Conservation (phyloP, 805 yeast genomes). For the Wickerhamomyces hampshirensis region DNA sequence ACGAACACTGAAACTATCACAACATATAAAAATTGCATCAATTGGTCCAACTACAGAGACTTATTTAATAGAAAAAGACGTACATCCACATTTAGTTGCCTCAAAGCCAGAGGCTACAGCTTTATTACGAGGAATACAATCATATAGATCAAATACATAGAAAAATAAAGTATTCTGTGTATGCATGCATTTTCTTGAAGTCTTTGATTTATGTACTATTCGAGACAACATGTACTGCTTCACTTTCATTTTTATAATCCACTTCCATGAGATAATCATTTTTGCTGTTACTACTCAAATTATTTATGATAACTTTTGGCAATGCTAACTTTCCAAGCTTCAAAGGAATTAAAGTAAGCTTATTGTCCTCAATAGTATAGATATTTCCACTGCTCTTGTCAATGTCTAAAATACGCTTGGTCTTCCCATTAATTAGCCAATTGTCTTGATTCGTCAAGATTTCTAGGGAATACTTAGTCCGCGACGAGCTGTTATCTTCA, state of each 20-base stretch:
- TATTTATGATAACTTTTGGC: slow-evolving; percentile 54
- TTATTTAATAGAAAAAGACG: slow-evolving; percentile 46
- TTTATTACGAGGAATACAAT: slow-evolving; percentile 35
- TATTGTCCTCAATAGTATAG: slow-evolving; percentile 15
- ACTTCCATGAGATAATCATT: slow-evolving; percentile 46
- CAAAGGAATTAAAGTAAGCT: slow-evolving; percentile 62
- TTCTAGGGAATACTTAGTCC: slow-evolving; percentile 39
- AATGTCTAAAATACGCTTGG: slow-evolving; percentile 44
- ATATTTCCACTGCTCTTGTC: slow-evolving; percentile 18
- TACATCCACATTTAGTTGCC: slow-evolving; percentile 62
- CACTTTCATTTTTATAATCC: slow-evolving; percentile 63
- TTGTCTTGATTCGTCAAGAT: slow-evolving; percentile 52
- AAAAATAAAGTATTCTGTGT: slow-evolving; percentile 1
- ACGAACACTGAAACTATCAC: slow-evolving; percentile 10
- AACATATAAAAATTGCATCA: slow-evolving; percentile 51
- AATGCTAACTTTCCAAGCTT: slow-evolving; percentile 66
- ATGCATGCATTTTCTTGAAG: not conserved
- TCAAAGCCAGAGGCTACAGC: slow-evolving; percentile 66
- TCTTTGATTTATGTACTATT: slow-evolving; percentile 27
- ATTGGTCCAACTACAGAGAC: slow-evolving; percentile 90
- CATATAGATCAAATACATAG: not conserved
- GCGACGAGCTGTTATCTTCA: slow-evolving; percentile 13
- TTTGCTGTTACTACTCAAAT: slow-evolving; percentile 24
- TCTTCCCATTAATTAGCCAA: slow-evolving; percentile 80
- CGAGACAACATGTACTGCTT: slow-evolving; percentile 67